Evolutionary conservation across 1,284 basidiomycete species (phyloP).

Genomic region (Dichomitus squalens): DNA sequence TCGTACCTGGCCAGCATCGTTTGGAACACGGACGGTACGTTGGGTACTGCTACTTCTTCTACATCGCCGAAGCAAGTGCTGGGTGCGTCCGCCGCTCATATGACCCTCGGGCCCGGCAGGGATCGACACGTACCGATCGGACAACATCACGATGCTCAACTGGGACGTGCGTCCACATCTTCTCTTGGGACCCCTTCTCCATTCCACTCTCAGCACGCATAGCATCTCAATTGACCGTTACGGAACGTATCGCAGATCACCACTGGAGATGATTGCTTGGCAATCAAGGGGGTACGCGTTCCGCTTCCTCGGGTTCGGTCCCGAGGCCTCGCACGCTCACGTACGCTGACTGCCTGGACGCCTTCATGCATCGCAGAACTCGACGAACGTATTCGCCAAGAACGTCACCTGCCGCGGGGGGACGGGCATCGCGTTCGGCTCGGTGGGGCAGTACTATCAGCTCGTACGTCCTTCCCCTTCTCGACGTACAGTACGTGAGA

Average conservation of each 20-base stretch:
- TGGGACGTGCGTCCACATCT: slow-evolving; percentile 44
- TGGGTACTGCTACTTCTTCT: neutral
- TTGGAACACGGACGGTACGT: slow-evolving; percentile 63
- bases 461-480: slow-evolving; percentile 36
- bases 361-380: slow-evolving; percentile 42
- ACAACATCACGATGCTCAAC: slow-evolving; percentile 52
- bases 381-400: slow-evolving; percentile 51
- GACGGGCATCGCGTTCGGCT: slow-evolving; percentile 67
- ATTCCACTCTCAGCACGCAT: neutral
- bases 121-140: slow-evolving; percentile 62
- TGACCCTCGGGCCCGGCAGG: slow-evolving; percentile 33
- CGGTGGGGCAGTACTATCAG: slow-evolving; percentile 61
- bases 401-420: slow-evolving; percentile 64
- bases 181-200: neutral
- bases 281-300: slow-evolving; percentile 58
- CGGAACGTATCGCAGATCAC: slow-evolving; percentile 40
- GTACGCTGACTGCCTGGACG: neutral
- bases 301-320: neutral
- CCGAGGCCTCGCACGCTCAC: neutral
- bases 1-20: slow-evolving; percentile 45
- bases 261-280: slow-evolving; percentile 68
- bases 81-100: slow-evolving; percentile 1
- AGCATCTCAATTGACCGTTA: neutral
- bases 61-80: neutral
- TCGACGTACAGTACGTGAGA: neutral